Evolutionary conservation across 441 rosid species (phyloP), one percentile per base, ranked within the genome.

Genomic region (Jatropha multifida): DNA sequence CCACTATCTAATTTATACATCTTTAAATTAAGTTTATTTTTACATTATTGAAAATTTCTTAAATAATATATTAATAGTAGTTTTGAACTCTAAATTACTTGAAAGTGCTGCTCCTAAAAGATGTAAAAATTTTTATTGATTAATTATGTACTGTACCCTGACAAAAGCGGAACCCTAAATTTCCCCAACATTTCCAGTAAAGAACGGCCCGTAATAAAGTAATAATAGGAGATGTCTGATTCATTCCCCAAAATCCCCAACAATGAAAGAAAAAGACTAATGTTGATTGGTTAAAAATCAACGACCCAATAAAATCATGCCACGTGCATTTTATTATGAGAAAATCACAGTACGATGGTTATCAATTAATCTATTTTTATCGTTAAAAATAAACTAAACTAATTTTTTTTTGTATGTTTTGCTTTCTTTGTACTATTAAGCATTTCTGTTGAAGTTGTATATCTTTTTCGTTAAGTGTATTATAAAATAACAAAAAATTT

Each of bases 221-320:
- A 42, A 71, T 58, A 5, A 69, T 71, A 61, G 52, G 15, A 40
- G 12, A 27, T 72, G 56, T 44, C 56, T 42, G 23, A 15, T 41
- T 44, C 66, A 58, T 42, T 4, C 74, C 52, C 74, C 37, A 71
- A 26, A 71, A 58, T 1, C 20, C 65, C 74, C 74, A 72, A 59
- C 74, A n/a, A 27, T 11, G 1, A 0, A 20, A 71, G 5, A 4
- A 41, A 71, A 60, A 71, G 64, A 17, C 41, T 23, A 44, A 38
- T 42, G 40, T 37, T 59, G n/a, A 71, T 56, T 41, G 66, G 65
- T 58, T 55, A 41, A 4, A 71, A 23, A 11, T 17, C n/a, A 37
- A 5, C 55, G 44, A 69, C 5, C 60, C 61, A n/a, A 11, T 1
- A 20, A 5, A 8, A 32, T 18, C 15, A 8, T 13, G 10, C 14